These are phyloP conservation scores for Arachis hypogaea DNA, from an alignment of 306 rosid species.

Conservation along the genomic window DNA sequence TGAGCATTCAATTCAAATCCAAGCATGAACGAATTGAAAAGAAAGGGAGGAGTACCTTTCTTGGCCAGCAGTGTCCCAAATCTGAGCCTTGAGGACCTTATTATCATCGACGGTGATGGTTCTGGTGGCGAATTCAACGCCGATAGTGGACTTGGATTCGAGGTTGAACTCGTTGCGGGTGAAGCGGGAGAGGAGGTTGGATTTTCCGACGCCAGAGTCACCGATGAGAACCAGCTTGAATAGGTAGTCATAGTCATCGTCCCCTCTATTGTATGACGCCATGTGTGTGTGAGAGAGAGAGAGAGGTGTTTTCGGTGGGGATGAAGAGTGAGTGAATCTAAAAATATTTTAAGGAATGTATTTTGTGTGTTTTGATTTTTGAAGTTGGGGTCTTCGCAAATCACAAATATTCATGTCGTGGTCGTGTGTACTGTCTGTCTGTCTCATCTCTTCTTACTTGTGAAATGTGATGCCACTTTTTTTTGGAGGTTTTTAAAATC, in stretches of 20 bases:
- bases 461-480: no score
- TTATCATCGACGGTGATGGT: constrained; percentile 57
- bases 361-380: no score
- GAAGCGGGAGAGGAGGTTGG: constrained; percentile 62
- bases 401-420: no score
- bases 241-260: constrained; percentile 65
- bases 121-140: constrained; percentile 62
- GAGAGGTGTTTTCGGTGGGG: no score
- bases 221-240: constrained; percentile 64
- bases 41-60: constrained; percentile 39
- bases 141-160: constrained; percentile 64
- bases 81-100: constrained; percentile 66
- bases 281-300: background rate
- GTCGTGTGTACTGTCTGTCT: no score
- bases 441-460: no score
- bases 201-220: constrained; percentile 65
- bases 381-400: no score
- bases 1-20: background rate
- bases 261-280: constrained; percentile 50
- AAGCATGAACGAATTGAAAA: background rate
- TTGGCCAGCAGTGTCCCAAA: constrained; percentile 73
- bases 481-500: no score
- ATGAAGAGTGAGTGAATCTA: no score
- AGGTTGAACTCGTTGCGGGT: constrained; percentile 62
- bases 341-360: no score